Percentiles rank a stretch among this genome's conserved stretches.
These are phyloP conservation scores for Isabelozyma heimii DNA, from an alignment of 805 yeast genomes.

Conservation along the genomic window DNA sequence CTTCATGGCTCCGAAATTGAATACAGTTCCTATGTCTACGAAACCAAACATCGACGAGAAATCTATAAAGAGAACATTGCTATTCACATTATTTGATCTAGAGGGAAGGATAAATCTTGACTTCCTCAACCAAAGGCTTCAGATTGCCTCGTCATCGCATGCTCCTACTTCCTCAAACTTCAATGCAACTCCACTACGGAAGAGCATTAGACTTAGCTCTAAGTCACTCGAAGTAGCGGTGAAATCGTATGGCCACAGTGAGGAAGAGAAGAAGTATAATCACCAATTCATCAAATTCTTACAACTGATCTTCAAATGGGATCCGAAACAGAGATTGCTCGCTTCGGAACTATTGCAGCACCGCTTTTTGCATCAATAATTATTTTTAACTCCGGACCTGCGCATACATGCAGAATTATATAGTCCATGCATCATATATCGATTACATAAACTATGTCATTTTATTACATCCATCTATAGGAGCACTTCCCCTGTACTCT, in stretches of 20 bases:
- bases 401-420: background rate
- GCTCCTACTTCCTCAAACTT: slow-evolving; percentile 6
- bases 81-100: slow-evolving; percentile 36
- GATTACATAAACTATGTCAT: no score
- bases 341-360: slow-evolving; percentile 18
- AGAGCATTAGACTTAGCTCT: slow-evolving; percentile 25
- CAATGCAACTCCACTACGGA: slow-evolving; percentile 8
- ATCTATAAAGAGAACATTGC: slow-evolving; percentile 27
- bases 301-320: slow-evolving; percentile 34
- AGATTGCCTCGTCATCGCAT: slow-evolving; percentile 1
- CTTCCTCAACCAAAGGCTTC: slow-evolving; percentile 25
- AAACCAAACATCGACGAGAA: slow-evolving; percentile 22
- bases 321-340: slow-evolving; percentile 26
- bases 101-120: slow-evolving; percentile 38
- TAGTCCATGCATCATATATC: no score
- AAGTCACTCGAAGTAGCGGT: slow-evolving; percentile 28
- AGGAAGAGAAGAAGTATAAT: slow-evolving; percentile 8
- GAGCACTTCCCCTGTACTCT: no score
- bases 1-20: background rate
- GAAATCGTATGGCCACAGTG: slow-evolving; percentile 11
- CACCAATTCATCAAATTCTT: slow-evolving; percentile 25
- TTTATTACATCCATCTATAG: no score
- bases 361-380: background rate
- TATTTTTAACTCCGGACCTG: background rate
- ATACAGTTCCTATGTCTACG: background rate